Base-by-base conservation (phyloP, 495 filamentous ascomycete genomes). In the Tuber indicum region DNA sequence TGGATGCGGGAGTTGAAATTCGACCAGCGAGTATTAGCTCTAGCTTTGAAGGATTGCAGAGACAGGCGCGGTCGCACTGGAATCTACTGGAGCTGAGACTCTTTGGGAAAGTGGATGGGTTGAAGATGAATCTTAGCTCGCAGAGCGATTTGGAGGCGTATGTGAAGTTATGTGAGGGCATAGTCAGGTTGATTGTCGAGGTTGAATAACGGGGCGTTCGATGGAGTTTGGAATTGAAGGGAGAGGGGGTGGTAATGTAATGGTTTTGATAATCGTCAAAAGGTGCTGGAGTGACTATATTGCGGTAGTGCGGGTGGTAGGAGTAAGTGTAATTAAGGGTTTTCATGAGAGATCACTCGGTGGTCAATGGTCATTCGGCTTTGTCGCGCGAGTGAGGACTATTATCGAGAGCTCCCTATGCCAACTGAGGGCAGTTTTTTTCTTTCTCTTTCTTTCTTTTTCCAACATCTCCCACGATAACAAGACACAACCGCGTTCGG, bases 121-220 rank as follows among this genome's bases (percentile, higher is more conserved):
- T 79, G 32, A 79, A 79, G 32, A 78, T 78, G 77, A 78, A 78
- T 49, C 49, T 78, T 36, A 78, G 74, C 45, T 71, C 76, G 62
- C 76, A 78, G 46, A 49, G 36, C 8, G 77, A 79, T 47, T 43
- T 78, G 46, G 77, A 78, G 26, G 77, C 77, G 17, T 79, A 79
- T 43, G 58, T 74, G 45, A 79, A 74, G 66, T 10, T 79, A 47
- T 79, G 77, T 42, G 47, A 74, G 71, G 75, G 75, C 14, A 47
- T 69, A 42, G 66, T 77, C 32, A 79, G 77, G 66, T 44, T 79
- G 44, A 78, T 79, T 66, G 66, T 79, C 16, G 72, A 78, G 47
- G 77, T 79, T 19, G 75, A 74, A 43, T 79, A 74, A 41, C 36
- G 2, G 41, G 19, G 10, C 23, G 19, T 10, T n/a, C 8, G 10